Base-by-base conservation (phyloP, 2,329 filamentous ascomycete genomes). In the Penicillium sp. region DNA sequence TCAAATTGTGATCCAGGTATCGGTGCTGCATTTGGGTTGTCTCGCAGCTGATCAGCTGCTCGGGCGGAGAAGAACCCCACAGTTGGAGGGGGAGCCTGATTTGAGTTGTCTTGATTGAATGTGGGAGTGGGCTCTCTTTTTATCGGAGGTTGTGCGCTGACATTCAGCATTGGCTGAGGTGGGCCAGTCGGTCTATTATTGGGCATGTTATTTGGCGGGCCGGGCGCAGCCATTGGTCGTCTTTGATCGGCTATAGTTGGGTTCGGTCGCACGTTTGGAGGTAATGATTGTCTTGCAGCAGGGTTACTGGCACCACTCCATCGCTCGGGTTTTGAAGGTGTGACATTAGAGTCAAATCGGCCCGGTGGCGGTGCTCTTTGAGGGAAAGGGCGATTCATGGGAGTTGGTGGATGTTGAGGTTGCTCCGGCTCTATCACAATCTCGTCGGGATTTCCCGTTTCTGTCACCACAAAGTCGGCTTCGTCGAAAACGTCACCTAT, bases 381-480 rank as follows among this genome's bases (percentile, higher is more conserved):
- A 19, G 62, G 58, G 28, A 61, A 66, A 19, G 66, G 68, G 6
- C 62, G 62, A 38, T 68, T 70, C 35, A 68, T 60, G 22, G 71
- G 67, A 1, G 66, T 68, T 16, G 68, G 70, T 40, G 70, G 73
- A 55, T 72, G 74, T 19, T 59, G 64, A 61, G 52, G 60, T 1
- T 61, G 59, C 30, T 78, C 77, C 38, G 73, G 66, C 11, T 79
- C 81, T 52, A 93, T 76, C 33, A 84, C 77, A n/a, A 94, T 83
- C 72, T 94, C 91, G 73, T 95, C 91, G 4, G 90, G 90, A 70
- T 93, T 88, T 22, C 84, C 88, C 30, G 89, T 85, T 64, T 90
- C 84, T 10, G 83, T 79, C 7, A 90, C 88, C 52, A 85, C 87
- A 71, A 93, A 92, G 73, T 93, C 90, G 55, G 85, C 88, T 76